Percentiles rank a stretch among this genome's conserved stretches.
phyloP scores from a whole-genome alignment of 768 basidiomycete species.

The Royoungia palumana region DNA sequence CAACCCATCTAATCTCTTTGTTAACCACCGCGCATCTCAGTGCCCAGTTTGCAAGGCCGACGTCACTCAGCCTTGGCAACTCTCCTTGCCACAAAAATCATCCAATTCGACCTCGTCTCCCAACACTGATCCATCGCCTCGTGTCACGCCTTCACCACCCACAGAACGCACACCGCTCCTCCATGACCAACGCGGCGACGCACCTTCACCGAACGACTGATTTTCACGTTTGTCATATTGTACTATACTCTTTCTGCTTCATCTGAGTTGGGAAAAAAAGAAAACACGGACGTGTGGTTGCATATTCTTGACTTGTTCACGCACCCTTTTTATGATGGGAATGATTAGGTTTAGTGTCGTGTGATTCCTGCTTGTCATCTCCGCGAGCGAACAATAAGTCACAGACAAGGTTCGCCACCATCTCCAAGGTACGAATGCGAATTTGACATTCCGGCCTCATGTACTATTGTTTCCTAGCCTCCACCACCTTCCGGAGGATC shows the following conservation, averaged over 20 bases:
- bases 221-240: slow-evolving; percentile 19
- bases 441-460: slow-evolving; percentile 9
- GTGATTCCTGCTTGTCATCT: slow-evolving; percentile 13
- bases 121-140: slow-evolving; percentile 7
- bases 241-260: slow-evolving; percentile 18
- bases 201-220: slow-evolving; percentile 13
- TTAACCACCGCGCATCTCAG: slow-evolving; percentile 35
- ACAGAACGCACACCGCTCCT: slow-evolving; percentile 36
- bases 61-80: slow-evolving; percentile 63
- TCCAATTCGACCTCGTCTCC: slow-evolving; percentile 2
- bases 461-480: slow-evolving; percentile 21
- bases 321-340: slow-evolving; percentile 7
- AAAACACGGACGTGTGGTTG: slow-evolving; percentile 8
- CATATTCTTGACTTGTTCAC: slow-evolving; percentile 6
- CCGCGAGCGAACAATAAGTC: slow-evolving; percentile 26
- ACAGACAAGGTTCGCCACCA: slow-evolving; percentile 26
- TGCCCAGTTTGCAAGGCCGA: slow-evolving; percentile 93
- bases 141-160: slow-evolving; percentile 14
- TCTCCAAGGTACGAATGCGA: slow-evolving; percentile 30
- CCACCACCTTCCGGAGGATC: slow-evolving; percentile 1
- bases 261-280: not conserved
- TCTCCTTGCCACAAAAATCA: slow-evolving; percentile 16
- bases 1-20: not conserved
- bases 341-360: slow-evolving; percentile 21
- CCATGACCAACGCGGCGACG: slow-evolving; percentile 14